Percentiles rank a stretch among this genome's conserved stretches.
These are phyloP conservation scores for Actinomortierella ambigua DNA, from an alignment of 371 early-diverging fungal genomes.

Conservation along the genomic window DNA sequence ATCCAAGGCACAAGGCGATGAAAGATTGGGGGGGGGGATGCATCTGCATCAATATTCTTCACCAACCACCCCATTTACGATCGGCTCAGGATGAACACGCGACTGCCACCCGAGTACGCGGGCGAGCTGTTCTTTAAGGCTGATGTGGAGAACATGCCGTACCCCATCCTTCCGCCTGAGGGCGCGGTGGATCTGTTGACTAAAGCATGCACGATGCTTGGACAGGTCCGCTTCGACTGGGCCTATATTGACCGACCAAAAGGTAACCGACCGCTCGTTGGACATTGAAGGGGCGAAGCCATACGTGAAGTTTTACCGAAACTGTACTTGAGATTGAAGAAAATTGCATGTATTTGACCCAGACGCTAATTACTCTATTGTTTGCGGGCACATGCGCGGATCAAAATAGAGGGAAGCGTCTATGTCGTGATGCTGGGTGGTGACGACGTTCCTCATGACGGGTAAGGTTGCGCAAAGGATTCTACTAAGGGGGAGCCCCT, in stretches of 20 bases:
- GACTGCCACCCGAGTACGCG: conserved; percentile 40
- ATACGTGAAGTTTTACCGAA: neutral
- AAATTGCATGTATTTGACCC: neutral
- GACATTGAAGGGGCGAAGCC: too few species aligned
- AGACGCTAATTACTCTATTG: too few species aligned
- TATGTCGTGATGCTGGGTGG: conserved; percentile 31
- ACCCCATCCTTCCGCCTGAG: conserved; percentile 29
- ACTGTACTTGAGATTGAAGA: neutral
- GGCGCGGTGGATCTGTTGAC: conserved; percentile 28
- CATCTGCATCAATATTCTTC: too few species aligned
- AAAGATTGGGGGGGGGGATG: too few species aligned
- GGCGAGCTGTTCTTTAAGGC: conserved; percentile 44
- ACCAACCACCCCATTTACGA: too few species aligned
- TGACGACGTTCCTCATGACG: conserved; percentile 39
- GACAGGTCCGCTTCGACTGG: conserved; percentile 24
- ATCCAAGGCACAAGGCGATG: too few species aligned
- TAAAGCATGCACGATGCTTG: conserved; percentile 32
- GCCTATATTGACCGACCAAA: conserved; percentile 43
- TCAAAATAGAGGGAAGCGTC: conserved; percentile 24
- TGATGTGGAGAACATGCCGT: conserved; percentile 37
- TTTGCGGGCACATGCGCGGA: neutral
- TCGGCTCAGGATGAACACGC: conserved; percentile 15
- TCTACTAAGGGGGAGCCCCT: too few species aligned
- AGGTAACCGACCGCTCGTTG: conserved; percentile 10
- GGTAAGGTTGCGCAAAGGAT: conserved; percentile 8